Evolutionary conservation across 1,284 basidiomycete genomes (phyloP).

Genomic region (Cryptococcus sp.): DNA sequence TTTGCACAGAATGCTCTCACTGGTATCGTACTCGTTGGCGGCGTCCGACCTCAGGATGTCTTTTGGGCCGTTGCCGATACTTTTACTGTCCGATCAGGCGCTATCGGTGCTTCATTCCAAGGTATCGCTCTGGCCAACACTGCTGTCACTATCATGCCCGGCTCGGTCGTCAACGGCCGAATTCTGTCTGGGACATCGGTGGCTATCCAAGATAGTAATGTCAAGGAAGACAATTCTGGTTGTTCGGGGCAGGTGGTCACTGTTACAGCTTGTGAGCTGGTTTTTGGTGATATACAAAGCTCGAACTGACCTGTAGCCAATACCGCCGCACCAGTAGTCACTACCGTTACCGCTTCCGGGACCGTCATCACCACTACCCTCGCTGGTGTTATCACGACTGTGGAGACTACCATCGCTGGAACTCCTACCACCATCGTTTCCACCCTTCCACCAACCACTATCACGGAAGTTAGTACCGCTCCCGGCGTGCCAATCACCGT

Average conservation of each 20-base stretch:
- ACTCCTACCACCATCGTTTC: neutral
- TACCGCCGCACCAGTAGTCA: neutral
- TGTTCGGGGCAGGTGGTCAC: neutral
- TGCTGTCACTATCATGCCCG: slow-evolving; percentile 9
- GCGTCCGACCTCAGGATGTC: slow-evolving; percentile 10
- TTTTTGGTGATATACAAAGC: no score
- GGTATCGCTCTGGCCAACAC: slow-evolving; percentile 11
- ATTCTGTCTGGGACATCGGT: slow-evolving; percentile 6
- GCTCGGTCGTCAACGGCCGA: slow-evolving; percentile 8
- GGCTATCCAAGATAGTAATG: slow-evolving; percentile 4
- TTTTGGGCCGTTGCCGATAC: slow-evolving; percentile 13
- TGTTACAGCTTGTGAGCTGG: slow-evolving; percentile 8
- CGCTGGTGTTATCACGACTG: slow-evolving; percentile 2
- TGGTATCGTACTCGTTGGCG: slow-evolving; percentile 10
- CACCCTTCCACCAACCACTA: slow-evolving; percentile 1
- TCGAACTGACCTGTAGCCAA: neutral
- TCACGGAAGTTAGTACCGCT: slow-evolving; percentile 1
- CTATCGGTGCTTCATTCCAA: slow-evolving; percentile 9
- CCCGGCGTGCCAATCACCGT: slow-evolving; percentile 6
- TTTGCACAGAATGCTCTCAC: slow-evolving; percentile 9
- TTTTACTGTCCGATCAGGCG: slow-evolving; percentile 6
- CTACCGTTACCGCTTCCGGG: slow-evolving; percentile 1
- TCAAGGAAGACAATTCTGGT: slow-evolving; percentile 4
- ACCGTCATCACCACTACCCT: slow-evolving; percentile 1
- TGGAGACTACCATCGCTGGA: neutral